A percentile compares a stretch with the other conserved stretches of the same genome.
Conservation (phyloP, 2,329 filamentous ascomycete species). For the Coccinonectria pachysandricola region DNA sequence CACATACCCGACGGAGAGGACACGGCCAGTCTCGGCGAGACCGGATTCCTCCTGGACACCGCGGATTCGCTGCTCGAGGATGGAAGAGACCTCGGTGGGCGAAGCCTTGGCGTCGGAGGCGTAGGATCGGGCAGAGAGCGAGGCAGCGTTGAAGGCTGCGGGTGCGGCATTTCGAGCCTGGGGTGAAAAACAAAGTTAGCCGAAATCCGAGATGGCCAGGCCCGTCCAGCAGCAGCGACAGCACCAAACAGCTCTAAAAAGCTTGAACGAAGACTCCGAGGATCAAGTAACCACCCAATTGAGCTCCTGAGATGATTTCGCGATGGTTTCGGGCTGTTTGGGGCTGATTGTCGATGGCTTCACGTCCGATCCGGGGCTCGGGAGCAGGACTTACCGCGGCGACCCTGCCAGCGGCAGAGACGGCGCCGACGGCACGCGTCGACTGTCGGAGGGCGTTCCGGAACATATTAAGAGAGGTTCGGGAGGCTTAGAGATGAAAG, state of each 20-base stretch:
- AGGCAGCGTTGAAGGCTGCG: conserved; percentile 57
- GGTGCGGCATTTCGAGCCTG: conserved; percentile 83
- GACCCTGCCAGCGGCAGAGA: conserved; percentile 86
- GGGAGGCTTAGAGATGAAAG: conserved; percentile 40
- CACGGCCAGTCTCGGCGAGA: conserved; percentile 96
- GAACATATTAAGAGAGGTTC: conserved; percentile 67
- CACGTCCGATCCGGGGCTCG: conserved; percentile 29
- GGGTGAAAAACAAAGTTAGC: conserved; percentile 45
- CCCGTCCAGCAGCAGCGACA: conserved; percentile 16
- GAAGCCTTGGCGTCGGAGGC: conserved; percentile 88
- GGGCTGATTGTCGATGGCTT: conserved; percentile 36
- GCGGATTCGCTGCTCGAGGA: conserved; percentile 98
- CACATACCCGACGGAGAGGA: conserved; percentile 96
- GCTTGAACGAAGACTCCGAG: conserved; percentile 12
- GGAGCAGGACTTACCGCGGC: conserved; percentile 70
- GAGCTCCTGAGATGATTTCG: conserved; percentile 21
- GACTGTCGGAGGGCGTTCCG: conserved; percentile 97
- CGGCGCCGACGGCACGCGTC: conserved; percentile 85
- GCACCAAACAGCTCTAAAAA: conserved; percentile 26
- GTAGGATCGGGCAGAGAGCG: conserved; percentile 79
- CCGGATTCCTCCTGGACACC: conserved; percentile 94
- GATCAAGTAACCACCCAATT: conserved; percentile 23
- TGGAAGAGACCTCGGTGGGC: conserved; percentile 97
- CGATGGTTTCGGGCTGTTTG: conserved; percentile 24
- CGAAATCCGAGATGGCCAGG: conserved; percentile 36